These are phyloP conservation scores for Fusarium sp. DNA, from an alignment of 2,329 filamentous ascomycete genomes.

Conservation along the genomic window DNA sequence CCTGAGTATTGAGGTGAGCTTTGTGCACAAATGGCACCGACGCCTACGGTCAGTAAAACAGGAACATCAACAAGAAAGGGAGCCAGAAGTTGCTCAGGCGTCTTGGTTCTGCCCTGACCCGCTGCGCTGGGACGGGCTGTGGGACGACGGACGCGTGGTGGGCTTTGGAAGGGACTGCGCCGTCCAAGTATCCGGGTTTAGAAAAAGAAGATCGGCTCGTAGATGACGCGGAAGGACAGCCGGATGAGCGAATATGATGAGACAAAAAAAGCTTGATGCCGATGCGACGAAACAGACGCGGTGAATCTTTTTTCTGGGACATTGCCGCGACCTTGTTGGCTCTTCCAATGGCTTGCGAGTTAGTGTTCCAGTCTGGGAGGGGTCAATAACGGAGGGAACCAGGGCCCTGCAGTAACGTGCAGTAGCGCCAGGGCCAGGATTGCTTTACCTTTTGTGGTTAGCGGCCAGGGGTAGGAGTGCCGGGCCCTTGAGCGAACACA, in stretches of 20 bases:
- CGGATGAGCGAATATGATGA: conserved; percentile 28
- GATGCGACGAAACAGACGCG: conserved; percentile 37
- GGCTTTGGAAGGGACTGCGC: conserved; percentile 6
- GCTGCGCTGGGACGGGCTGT: conserved; percentile 27
- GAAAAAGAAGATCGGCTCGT: conserved; percentile 14
- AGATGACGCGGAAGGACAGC: conserved; percentile 20
- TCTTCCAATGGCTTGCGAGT: conserved; percentile 27
- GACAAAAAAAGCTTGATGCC: conserved; percentile 30
- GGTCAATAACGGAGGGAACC: conserved; percentile 22
- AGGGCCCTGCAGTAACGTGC: conserved; percentile 21
- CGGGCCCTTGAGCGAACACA: conserved; percentile 4
- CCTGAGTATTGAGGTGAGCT: conserved; percentile 26
- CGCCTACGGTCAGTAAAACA: conserved; percentile 1
- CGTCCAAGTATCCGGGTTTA: conserved; percentile 12
- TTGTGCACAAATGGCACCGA: conserved; percentile 11
- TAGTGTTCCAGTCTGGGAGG: conserved; percentile 27
- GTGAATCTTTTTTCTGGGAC: conserved; percentile 24
- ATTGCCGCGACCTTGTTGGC: conserved; percentile 33
- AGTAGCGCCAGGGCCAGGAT: conserved; percentile 23
- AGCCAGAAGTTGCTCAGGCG: conserved; percentile 11
- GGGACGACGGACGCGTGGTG: conserved; percentile 28
- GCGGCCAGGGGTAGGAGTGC: conserved; percentile 26
- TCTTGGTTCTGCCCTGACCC: conserved; percentile 29
- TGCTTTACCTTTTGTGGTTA: conserved; percentile 18
- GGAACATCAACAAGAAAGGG: conserved; percentile 11